phyloP scores from a whole-genome alignment of 306 rosid species.

The Malus sieversii region DNA sequence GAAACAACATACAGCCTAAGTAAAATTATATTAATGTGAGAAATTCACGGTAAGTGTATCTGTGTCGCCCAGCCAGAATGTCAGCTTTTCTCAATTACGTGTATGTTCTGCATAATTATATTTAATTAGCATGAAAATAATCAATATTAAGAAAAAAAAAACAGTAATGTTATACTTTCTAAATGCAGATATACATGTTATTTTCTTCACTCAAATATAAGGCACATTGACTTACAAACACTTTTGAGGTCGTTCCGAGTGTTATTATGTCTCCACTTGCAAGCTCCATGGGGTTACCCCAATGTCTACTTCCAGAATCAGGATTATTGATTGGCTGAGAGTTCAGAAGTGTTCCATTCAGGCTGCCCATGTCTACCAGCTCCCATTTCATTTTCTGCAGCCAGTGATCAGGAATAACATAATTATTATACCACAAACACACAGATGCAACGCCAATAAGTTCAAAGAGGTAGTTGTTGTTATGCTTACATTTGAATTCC shows the following conservation, averaged over 20 bases:
- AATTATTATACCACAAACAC: conserved; percentile 15
- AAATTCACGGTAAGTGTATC: not conserved
- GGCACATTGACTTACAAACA: conserved; percentile 49
- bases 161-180: not conserved
- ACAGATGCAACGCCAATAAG: conserved; percentile 17
- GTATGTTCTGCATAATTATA: not conserved
- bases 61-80: not conserved
- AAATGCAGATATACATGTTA: not conserved
- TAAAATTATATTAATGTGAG: not conserved
- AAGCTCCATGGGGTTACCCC: conserved; percentile 73
- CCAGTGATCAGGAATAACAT: conserved; percentile 14
- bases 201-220: not conserved
- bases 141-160: not conserved
- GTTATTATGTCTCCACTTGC: conserved; percentile 81
- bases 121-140: not conserved
- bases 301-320: conserved; percentile 58
- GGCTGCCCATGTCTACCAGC: conserved; percentile 91
- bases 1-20: not conserved
- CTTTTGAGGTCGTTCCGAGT: conserved; percentile 81
- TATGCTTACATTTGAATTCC: conserved; percentile 72
- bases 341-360: conserved; percentile 84
- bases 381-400: conserved; percentile 91
- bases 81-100: not conserved
- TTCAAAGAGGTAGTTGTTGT: conserved; percentile 7
- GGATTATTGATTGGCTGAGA: conserved; percentile 63